phyloP scores from a whole-genome alignment of 768 basidiomycete species.

The Psilocybe sp. region DNA sequence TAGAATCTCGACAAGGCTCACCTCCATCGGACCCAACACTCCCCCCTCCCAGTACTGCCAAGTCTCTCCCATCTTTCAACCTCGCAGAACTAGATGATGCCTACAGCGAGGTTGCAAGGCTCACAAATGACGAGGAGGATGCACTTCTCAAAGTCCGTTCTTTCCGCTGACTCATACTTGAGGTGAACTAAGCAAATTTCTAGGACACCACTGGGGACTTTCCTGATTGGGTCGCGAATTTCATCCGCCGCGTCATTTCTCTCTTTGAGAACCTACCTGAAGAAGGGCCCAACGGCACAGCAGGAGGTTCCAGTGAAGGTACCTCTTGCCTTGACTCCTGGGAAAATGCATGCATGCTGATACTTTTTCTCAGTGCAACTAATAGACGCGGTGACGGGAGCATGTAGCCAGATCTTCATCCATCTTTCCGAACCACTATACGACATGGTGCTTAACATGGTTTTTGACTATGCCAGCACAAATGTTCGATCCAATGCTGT shows the following conservation, averaged over 20 bases:
- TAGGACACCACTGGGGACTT: slow-evolving; percentile 70
- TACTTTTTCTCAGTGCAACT: slow-evolving; percentile 50
- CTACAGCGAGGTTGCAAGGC: slow-evolving; percentile 34
- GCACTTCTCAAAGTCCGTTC: slow-evolving; percentile 48
- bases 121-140: slow-evolving; percentile 69
- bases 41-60: slow-evolving; percentile 20
- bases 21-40: slow-evolving; percentile 33
- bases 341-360: slow-evolving; percentile 1
- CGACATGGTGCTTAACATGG: slow-evolving; percentile 78
- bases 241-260: slow-evolving; percentile 75
- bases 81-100: slow-evolving; percentile 36
- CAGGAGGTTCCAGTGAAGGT: slow-evolving; percentile 69
- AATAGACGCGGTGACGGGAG: slow-evolving; percentile 72
- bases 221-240: slow-evolving; percentile 80
- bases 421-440: slow-evolving; percentile 74
- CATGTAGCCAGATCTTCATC: slow-evolving; percentile 75
- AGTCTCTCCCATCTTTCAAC: slow-evolving; percentile 35
- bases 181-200: not conserved
- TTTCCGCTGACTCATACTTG: not conserved
- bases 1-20: slow-evolving; percentile 21
- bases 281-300: slow-evolving; percentile 62
- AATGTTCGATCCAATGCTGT: slow-evolving; percentile 85
- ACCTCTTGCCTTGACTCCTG: not conserved
- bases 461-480: slow-evolving; percentile 79
- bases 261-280: slow-evolving; percentile 86